phyloP scores from a whole-genome alignment of 768 basidiomycete genomes.

The Kockovaella imperatae region DNA sequence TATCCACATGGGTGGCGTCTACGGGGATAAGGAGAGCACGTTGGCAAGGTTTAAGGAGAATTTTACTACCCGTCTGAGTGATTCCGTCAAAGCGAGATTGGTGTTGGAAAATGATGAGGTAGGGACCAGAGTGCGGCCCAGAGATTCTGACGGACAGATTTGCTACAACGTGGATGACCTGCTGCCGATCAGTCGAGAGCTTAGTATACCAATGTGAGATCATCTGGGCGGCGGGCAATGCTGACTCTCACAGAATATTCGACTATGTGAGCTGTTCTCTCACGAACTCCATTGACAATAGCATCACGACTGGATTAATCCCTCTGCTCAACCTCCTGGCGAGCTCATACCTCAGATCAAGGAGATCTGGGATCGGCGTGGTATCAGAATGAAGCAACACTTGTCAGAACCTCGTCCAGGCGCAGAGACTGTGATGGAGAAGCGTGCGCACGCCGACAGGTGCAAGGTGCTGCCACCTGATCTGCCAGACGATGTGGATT shows the following conservation, averaged over 20 bases:
- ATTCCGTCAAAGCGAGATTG: constrained; percentile 61
- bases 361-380: constrained; percentile 63
- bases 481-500: constrained; percentile 50
- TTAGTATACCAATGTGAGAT: constrained; percentile 57
- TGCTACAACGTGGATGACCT: constrained; percentile 87
- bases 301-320: constrained; percentile 68
- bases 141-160: constrained; percentile 46
- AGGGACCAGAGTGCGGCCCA: constrained; percentile 8
- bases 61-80: constrained; percentile 55
- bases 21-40: constrained; percentile 67
- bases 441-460: constrained; percentile 76
- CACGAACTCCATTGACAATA: constrained; percentile 4
- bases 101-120: constrained; percentile 96
- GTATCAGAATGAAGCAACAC: constrained; percentile 86
- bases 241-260: constrained; percentile 28
- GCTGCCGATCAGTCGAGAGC: constrained; percentile 74
- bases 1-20: constrained; percentile 65
- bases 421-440: constrained; percentile 72
- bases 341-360: constrained; percentile 67
- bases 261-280: constrained; percentile 26
- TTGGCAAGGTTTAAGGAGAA: constrained; percentile 65
- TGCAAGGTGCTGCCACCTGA: constrained; percentile 61
- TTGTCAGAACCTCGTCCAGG: constrained; percentile 82
- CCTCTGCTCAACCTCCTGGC: constrained; percentile 50
- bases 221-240: constrained; percentile 30